These are phyloP conservation scores for Phytopythium sindhum DNA, from an alignment of 352 stramenopile species.

Conservation along the genomic window DNA sequence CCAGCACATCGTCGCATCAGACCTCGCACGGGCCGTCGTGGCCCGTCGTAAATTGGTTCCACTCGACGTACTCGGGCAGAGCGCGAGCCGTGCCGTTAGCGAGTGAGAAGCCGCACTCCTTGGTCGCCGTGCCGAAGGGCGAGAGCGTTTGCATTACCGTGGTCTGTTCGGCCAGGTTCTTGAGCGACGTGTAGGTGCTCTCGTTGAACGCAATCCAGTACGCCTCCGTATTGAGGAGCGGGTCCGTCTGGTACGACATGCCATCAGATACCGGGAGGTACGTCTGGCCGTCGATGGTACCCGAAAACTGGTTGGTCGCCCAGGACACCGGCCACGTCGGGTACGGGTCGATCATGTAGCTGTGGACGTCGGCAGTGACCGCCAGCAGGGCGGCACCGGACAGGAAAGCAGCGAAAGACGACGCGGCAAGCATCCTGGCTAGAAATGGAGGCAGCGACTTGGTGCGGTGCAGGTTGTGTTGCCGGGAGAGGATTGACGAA, in stretches of 20 bases:
- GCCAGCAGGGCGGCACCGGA: conserved; percentile 9
- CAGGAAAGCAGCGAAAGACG: conserved; percentile 11
- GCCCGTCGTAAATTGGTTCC: conserved; percentile 30
- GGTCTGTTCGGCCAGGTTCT: conserved; percentile 28
- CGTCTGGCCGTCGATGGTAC: conserved; percentile 21
- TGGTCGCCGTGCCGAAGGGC: conserved; percentile 22
- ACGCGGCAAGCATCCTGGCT: conserved; percentile 1
- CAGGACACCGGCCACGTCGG: conserved; percentile 27
- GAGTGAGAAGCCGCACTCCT: conserved; percentile 39
- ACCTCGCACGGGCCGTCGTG: conserved; percentile 48
- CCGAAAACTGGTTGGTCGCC: conserved; percentile 22
- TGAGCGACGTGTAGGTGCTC: conserved; percentile 44
- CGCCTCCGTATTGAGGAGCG: conserved; percentile 25
- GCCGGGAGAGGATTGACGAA: conserved; percentile 16
- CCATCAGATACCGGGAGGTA: conserved; percentile 20
- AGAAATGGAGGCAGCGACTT: neutral
- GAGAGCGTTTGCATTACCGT: conserved; percentile 29
- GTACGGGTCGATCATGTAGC: conserved; percentile 30
- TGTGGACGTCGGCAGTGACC: conserved; percentile 23
- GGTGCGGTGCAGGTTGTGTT: neutral
- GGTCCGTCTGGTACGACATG: conserved; percentile 24
- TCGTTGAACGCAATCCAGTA: conserved; percentile 34
- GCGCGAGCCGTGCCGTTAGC: conserved; percentile 25
- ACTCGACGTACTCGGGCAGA: conserved; percentile 36
- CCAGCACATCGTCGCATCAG: conserved; percentile 43